Conservation (phyloP, 1,284 basidiomycete species). For the Inonotus obliquus region DNA sequence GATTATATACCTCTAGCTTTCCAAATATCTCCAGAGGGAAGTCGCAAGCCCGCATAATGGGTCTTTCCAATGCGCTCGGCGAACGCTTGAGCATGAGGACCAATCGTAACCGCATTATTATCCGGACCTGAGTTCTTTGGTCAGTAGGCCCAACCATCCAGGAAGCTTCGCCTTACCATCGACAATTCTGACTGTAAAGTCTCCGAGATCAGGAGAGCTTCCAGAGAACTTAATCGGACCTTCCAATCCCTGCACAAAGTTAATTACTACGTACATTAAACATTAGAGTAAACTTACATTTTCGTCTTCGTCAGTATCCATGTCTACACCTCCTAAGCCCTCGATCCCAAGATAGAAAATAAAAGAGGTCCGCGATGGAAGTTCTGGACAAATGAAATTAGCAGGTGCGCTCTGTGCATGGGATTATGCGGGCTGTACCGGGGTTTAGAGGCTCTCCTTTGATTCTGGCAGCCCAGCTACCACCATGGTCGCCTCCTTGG, state of each 20-base stretch:
- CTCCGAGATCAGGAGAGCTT: conserved; percentile 70
- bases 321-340: conserved; percentile 74
- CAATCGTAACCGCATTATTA: conserved; percentile 48
- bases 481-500: conserved; percentile 72
- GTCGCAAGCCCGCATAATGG: conserved; percentile 62
- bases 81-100: conserved; percentile 57
- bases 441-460: conserved; percentile 75
- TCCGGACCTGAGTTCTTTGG: conserved; percentile 42
- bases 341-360: conserved; percentile 87
- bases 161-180: conserved; percentile 51
- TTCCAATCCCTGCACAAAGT: conserved; percentile 57
- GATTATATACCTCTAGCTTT: conserved; percentile 67
- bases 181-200: conserved; percentile 77
- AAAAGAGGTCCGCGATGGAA: conserved; percentile 62
- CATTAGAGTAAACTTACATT: conserved; percentile 43
- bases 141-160: neutral
- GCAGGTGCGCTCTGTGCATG: neutral
- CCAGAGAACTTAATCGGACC: conserved; percentile 69
- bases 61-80: conserved; percentile 64
- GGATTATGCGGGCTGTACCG: conserved; percentile 38
- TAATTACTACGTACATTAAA: conserved; percentile 7
- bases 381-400: conserved; percentile 30
- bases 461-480: conserved; percentile 87
- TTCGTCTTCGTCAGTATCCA: conserved; percentile 72
- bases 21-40: conserved; percentile 72